Conservation (phyloP, 1,139 yeast genomes). For the Blastobotrys ciferrii region DNA sequence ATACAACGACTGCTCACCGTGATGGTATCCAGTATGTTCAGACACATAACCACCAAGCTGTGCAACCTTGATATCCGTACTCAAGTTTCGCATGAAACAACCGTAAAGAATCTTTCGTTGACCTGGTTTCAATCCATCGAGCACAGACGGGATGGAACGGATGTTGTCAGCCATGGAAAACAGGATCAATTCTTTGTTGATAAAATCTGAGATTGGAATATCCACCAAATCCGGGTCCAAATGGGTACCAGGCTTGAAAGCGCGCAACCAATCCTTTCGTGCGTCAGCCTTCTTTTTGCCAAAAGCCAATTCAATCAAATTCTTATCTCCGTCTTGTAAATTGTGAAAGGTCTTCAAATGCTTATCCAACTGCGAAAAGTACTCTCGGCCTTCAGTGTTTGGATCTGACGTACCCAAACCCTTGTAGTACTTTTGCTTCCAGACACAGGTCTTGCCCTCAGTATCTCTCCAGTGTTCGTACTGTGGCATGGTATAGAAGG, state of each 20-base stretch:
- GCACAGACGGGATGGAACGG: conserved; percentile 88
- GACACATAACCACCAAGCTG: conserved; percentile 89
- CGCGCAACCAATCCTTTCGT: conserved; percentile 94
- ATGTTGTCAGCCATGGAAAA: conserved; percentile 97
- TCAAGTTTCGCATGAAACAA: conserved; percentile 78
- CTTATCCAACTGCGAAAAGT: conserved; percentile 78
- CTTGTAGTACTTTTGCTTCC: conserved; percentile 95
- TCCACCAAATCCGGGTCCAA: conserved; percentile 74
- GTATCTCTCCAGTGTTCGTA: conserved; percentile 90
- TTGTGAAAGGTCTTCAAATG: conserved; percentile 87
- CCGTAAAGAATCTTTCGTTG: conserved; percentile 92
- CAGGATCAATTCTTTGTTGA: conserved; percentile 89
- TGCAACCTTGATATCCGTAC: conserved; percentile 80
- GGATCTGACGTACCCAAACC: conserved; percentile 95
- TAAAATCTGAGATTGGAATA: conserved; percentile 91
- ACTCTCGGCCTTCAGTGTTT: conserved; percentile 76
- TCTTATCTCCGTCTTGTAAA: conserved; percentile 74
- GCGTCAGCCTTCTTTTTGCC: conserved; percentile 96
- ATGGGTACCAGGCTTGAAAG: conserved; percentile 86
- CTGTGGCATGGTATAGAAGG: conserved; percentile 95
- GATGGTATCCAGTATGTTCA: conserved; percentile 91
- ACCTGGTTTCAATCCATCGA: conserved; percentile 97
- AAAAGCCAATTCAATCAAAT: conserved; percentile 87
- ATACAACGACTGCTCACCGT: conserved; percentile 85
- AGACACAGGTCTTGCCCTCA: conserved; percentile 71